A percentile compares a stretch with the other conserved stretches of the same genome.
Evolutionary conservation across 192 early-diverging fungal genomes (phyloP).

Genomic region (Umbelopsis ramanniana): DNA sequence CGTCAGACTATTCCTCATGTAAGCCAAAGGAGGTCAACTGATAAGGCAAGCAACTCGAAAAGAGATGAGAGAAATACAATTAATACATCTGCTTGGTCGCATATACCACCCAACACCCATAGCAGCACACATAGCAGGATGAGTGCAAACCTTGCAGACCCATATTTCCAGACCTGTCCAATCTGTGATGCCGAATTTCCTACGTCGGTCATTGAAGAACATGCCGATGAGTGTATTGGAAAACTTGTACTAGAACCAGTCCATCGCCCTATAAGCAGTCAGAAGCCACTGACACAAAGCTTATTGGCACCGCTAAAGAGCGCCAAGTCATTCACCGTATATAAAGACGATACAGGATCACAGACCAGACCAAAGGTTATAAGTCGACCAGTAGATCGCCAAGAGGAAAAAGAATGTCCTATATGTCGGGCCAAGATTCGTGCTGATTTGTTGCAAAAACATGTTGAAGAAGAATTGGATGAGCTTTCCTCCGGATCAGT

Average conservation of each 20-base stretch:
- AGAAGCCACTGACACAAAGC: background rate
- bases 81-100: background rate
- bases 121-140: background rate
- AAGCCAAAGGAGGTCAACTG: background rate
- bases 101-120: background rate
- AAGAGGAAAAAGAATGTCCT: background rate
- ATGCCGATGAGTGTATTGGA: slow-evolving; percentile 13
- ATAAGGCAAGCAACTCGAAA: too few species aligned
- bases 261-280: background rate
- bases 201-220: background rate
- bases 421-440: background rate
- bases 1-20: background rate
- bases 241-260: background rate
- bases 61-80: background rate
- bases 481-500: background rate
- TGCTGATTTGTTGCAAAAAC: background rate
- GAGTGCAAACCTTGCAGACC: background rate
- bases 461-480: slow-evolving; percentile 3
- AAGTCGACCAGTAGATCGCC: background rate
- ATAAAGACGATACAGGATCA: background rate
- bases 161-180: background rate
- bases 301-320: background rate
- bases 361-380: background rate
- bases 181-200: background rate
- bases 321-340: background rate